Base-by-base conservation (phyloP, 2,329 filamentous ascomycete genomes). In the Trichoderma harzianum region DNA sequence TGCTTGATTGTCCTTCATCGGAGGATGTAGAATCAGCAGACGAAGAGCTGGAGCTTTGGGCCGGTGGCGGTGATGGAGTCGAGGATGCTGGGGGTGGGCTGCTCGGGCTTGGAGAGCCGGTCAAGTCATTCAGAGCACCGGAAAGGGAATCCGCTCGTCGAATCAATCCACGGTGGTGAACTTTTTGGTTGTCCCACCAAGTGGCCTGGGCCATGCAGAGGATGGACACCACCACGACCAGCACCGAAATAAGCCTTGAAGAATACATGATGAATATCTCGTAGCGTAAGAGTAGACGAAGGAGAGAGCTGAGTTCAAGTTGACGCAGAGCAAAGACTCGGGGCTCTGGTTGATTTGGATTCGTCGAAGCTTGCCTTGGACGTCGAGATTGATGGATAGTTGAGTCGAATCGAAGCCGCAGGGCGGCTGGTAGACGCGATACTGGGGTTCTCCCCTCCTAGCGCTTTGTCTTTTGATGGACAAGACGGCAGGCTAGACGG, bases 141-240 rank as follows among this genome's bases (percentile, higher is more conserved):
- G 34, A 34, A 55, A 71, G 11, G 28, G 34, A 32, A 16, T 67
- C 55, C 18, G 24, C 53, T 34, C 71, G 51, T 53, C 30, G 51
- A 47, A 68, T 43, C 34, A 71, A 26, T 36, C 34, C 68, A 18
- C 72, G 51, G 71, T 75, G 34, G 72, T 74, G 72, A 24, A 74
- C 21, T 61, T 64, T 71, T 72, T 74, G 73, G 55, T 72, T 43
- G 73, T 81, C 73, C 73, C 79, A 72, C 75, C 76, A 78, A 32
- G 79, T 78, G 66, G 82, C 86, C 75, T 88, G 85, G 58, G 84
- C 84, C 47, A 85, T 79, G 60, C 81, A 82, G 69, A 84, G 73
- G 72, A 86, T 77, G 57, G 85, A 85, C 66, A 88, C 79, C 57
- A 84, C 85, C 75, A 87, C 79, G 73, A 88, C 76, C 71, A 89